Conservation (phyloP, 2,329 filamentous ascomycete genomes). For the Colletotrichum caudatum region DNA sequence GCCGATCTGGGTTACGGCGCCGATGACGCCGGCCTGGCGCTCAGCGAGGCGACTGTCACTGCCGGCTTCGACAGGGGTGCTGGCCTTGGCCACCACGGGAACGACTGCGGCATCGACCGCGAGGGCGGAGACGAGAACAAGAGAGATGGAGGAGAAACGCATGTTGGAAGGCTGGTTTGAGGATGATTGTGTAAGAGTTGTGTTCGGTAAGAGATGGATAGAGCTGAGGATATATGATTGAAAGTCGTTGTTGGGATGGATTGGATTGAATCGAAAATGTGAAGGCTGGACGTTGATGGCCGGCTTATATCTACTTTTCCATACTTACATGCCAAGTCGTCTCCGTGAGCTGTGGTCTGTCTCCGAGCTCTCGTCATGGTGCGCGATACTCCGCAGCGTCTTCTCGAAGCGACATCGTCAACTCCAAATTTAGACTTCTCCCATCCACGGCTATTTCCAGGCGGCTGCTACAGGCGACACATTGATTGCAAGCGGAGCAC, state of each 20-base stretch:
- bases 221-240: not conserved
- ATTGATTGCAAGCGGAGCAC: not conserved
- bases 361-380: not conserved
- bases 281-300: not conserved
- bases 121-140: conserved; percentile 15
- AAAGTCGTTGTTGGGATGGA: not conserved
- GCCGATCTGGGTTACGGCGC: conserved; percentile 4
- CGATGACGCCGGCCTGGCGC: not conserved
- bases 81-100: not conserved
- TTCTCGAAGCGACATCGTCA: not conserved
- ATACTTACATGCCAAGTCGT: not conserved
- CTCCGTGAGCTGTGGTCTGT: no score
- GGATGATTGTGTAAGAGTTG: not conserved
- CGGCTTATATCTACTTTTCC: not conserved
- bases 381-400: not conserved
- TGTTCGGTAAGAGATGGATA: not conserved
- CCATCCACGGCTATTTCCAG: not conserved
- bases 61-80: not conserved
- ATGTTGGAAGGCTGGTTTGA: not conserved
- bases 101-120: conserved; percentile 22
- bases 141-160: conserved; percentile 21
- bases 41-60: not conserved
- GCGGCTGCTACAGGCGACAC: not conserved
- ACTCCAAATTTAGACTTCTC: not conserved
- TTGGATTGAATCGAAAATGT: not conserved